These are phyloP conservation scores for Adansonia madagascariensis DNA, from an alignment of 441 rosid species.

Conservation along the genomic window DNA sequence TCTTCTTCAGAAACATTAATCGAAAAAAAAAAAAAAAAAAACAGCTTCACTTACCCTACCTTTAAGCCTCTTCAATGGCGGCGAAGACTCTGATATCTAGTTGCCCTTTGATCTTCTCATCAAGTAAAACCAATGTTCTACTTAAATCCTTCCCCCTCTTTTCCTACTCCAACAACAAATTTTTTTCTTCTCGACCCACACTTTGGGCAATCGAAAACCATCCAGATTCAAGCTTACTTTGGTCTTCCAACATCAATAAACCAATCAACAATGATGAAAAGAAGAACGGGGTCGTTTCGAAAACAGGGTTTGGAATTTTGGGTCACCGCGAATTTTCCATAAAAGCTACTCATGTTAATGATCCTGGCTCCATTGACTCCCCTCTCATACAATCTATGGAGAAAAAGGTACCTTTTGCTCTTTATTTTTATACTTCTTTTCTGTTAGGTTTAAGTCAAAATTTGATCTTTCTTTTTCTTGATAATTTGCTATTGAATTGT, in stretches of 20 bases:
- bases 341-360: slow-evolving; percentile 71
- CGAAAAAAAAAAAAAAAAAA: neutral
- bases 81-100: slow-evolving; percentile 41
- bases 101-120: slow-evolving; percentile 55
- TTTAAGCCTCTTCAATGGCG: slow-evolving; percentile 41
- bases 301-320: slow-evolving; percentile 35
- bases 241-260: slow-evolving; percentile 26
- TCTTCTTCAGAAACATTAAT: neutral
- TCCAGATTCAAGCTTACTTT: slow-evolving; percentile 29
- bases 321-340: slow-evolving; percentile 44
- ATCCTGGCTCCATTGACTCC: slow-evolving; percentile 79
- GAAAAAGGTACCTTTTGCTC: slow-evolving; percentile 52
- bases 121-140: slow-evolving; percentile 34
- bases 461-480: neutral
- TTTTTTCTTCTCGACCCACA: neutral
- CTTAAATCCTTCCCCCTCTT: slow-evolving; percentile 29
- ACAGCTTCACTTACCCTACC: neutral
- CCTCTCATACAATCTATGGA: slow-evolving; percentile 91
- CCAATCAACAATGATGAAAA: slow-evolving; percentile 24
- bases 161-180: slow-evolving; percentile 19
- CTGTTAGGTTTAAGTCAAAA: neutral
- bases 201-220: slow-evolving; percentile 7
- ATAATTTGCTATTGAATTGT: neutral
- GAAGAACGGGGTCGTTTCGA: slow-evolving; percentile 1
- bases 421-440: slow-evolving; percentile 7